Evolutionary conservation across 2,329 filamentous ascomycete species (phyloP), one percentile per base, ranked within the genome.

Genomic region (Neofusicoccum umdonicola): DNA sequence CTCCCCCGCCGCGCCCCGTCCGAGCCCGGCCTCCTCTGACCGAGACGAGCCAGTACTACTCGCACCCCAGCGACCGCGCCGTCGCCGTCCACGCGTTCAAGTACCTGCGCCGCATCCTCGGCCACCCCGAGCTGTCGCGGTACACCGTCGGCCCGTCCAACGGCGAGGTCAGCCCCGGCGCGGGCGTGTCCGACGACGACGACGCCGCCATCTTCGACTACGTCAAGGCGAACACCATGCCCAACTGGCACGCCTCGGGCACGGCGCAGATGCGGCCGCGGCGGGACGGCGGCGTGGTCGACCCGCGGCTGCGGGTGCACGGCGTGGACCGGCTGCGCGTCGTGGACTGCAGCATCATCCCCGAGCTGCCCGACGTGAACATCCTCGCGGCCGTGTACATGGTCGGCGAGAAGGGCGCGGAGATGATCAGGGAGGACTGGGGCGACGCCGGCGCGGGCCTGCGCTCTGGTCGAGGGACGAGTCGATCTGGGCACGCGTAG

Each of bases 161-260:
- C 9, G 70, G 68, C 13, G 70, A 71, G 63, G 69, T 71, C 27
- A 65, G 66, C 7, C 71, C 71, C 2, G 71, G 71, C 2, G 57
- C 67, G 0, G 62, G 35, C 3, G 67, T 73, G 17, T 66, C 27
- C 35, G 62, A 68, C 54, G 67, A 71, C 48, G 68, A 70, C 50
- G 69, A 68, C 61, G 69, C 70, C 22, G 66, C 66, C 11, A 70
- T 73, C 42, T 64, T 71, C 35, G 57, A 66, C 34, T 73, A 69
- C 42, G 68, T 68, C n/a, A 57, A 52, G 42, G 63, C 62, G 11
- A 71, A 68, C 34, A 65, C 67, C 12, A 62, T 70, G 9, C 68
- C 66, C 8, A 68, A 70, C 35, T 76, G 71, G 69, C 74, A 77
- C 66, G 72, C 74, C 22, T 22, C 22, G 22, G 22, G 22, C 22